A percentile compares a stretch with the other conserved stretches of the same genome.
Evolutionary conservation across 2,329 filamentous ascomycete genomes (phyloP).

Genomic region (Endocalyx cinctus): DNA sequence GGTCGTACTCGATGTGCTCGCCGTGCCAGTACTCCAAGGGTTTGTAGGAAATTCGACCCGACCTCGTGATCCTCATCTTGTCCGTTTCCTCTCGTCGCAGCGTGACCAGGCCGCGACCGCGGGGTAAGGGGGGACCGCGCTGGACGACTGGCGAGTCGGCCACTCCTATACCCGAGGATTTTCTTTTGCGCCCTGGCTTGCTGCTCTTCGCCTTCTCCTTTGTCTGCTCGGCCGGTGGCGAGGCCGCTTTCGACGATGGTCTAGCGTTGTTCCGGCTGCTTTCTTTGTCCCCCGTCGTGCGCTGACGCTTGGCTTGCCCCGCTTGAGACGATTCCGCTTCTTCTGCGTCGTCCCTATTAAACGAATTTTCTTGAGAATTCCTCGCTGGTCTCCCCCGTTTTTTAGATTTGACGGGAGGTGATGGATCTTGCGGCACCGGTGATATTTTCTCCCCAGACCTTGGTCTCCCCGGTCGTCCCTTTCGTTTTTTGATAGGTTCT

Average conservation of each 20-base stretch:
- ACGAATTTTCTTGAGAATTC: conserved; percentile 10
- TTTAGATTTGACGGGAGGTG: conserved; percentile 15
- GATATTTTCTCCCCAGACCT: conserved; percentile 15
- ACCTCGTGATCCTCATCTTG: conserved; percentile 59
- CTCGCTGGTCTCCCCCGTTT: conserved; percentile 18
- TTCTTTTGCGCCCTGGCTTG: conserved; percentile 30
- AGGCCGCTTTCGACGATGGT: conserved; percentile 15
- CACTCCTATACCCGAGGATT: conserved; percentile 36
- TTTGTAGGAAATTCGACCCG: conserved; percentile 70
- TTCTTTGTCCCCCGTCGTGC: conserved; percentile 15
- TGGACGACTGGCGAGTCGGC: conserved; percentile 46
- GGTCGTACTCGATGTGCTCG: conserved; percentile 69
- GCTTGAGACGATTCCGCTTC: conserved; percentile 14
- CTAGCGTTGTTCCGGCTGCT: too few species aligned
- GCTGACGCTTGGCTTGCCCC: conserved; percentile 21
- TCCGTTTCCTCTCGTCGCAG: conserved; percentile 45
- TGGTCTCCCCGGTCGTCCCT: conserved; percentile 24
- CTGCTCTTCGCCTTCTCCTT: conserved; percentile 24
- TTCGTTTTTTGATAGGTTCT: conserved; percentile 20
- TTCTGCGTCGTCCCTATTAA: conserved; percentile 9
- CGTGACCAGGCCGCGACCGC: conserved; percentile 50
- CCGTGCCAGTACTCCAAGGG: conserved; percentile 85
- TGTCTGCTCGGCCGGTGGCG: too few species aligned
- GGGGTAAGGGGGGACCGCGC: conserved; percentile 52
- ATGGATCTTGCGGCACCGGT: conserved; percentile 5